Base-by-base conservation (phyloP, 1,139 yeast genomes). In the Hyphopichia fennica region DNA sequence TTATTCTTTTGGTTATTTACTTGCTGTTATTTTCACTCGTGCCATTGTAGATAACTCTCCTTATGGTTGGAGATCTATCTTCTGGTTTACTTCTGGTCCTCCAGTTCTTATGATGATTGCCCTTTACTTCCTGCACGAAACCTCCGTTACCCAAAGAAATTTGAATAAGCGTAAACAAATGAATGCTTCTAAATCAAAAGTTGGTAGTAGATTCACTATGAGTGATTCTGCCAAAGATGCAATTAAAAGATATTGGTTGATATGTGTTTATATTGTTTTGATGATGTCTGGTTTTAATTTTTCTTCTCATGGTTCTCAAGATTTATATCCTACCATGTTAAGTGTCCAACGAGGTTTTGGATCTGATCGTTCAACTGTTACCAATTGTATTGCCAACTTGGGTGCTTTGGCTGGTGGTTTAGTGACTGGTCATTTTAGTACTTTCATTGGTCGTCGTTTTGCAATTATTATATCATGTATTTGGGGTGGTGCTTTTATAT, bases 31-130 rank as follows among this genome's bases (percentile, higher is more conserved):
- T n/a, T 71, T 71, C 57, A 68, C 65, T 49, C 58, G 76, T 48
- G 75, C 74, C 68, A 69, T 82, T 47, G 86, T 81, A 57, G 88
- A 89, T 50, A 69, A 75, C 49, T 82, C 87, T 19, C 80, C 83
- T 43, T 76, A 79, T 51, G 75, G 79, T 1, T 87, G 96, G 96
- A 75, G 95, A 57, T 77, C 89, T 1, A 69, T 87, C 49, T 84
- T 82, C 62, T 87, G 95, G 90, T 85, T 88, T 54, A 80, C 87
- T 40, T 82, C 93, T 20, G 87, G 91, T 20, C 69, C 71, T 7
- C 71, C 75, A 14, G 66, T 67, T 10, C 47, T 69, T 30, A 63
- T 71, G 38, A 60, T 69, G 37, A 44, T 57, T 22, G 68, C 72
- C 71, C 63, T 75, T 52, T 54, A 53, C 29, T 54, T 56, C 30